A percentile compares a stretch with the other conserved stretches of the same genome.
phyloP scores from a whole-genome alignment of 768 basidiomycete species.

The Agrocybe pediades region DNA sequence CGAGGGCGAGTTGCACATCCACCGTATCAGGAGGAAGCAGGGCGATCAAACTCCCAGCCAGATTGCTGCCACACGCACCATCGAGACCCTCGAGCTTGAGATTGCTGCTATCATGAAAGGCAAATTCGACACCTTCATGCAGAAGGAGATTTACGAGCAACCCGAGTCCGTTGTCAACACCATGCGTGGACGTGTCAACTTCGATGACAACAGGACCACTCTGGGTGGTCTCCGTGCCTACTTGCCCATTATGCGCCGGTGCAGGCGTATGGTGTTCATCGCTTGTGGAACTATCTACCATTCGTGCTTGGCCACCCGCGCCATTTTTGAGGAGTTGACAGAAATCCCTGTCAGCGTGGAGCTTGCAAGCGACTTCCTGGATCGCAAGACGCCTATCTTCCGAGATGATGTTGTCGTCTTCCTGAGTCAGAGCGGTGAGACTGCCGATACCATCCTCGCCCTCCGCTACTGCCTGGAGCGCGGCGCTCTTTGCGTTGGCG shows the following conservation, averaged over 20 bases:
- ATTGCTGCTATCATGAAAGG: constrained; percentile 99
- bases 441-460: constrained; percentile 96
- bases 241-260: constrained; percentile 92
- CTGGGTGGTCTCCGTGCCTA: constrained; percentile 96
- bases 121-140: constrained; percentile 99
- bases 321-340: constrained; percentile 98
- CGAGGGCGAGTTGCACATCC: constrained; percentile 97
- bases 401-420: constrained; percentile 97
- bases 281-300: constrained; percentile 99
- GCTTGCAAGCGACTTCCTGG: constrained; percentile 96
- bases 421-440: constrained; percentile 97
- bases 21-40: constrained; percentile 90
- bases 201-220: constrained; percentile 87
- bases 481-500: constrained; percentile 94
- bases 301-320: constrained; percentile 93
- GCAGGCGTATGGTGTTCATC: constrained; percentile 92
- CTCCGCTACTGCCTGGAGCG: constrained; percentile 96
- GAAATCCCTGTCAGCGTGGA: constrained; percentile 98
- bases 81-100: constrained; percentile 98
- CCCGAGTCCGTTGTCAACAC: constrained; percentile 99
- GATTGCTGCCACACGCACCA: constrained; percentile 80
- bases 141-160: constrained; percentile 99
- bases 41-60: constrained; percentile 60
- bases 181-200: constrained; percentile 99
- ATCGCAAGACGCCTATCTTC: constrained; percentile 99